Conservation (phyloP, 805 yeast genomes). For the Saccharomycopsis schoenii region DNA sequence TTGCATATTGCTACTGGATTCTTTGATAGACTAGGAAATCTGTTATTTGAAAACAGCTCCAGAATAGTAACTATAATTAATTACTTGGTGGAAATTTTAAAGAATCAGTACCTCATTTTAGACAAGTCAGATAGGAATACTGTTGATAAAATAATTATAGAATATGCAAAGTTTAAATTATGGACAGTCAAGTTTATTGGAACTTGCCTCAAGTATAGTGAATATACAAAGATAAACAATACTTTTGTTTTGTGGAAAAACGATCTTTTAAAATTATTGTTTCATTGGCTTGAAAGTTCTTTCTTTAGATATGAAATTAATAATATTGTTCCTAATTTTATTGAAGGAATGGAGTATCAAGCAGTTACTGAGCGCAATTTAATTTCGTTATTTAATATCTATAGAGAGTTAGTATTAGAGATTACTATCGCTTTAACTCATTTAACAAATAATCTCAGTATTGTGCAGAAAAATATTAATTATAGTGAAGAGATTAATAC, state of each 20-base stretch:
- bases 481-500: constrained; percentile 42
- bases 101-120: constrained; percentile 21
- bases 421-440: constrained; percentile 48
- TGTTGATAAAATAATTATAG: neutral
- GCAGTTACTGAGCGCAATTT: neutral
- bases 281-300: constrained; percentile 28
- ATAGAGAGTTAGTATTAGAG: constrained; percentile 40
- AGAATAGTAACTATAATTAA: constrained; percentile 1
- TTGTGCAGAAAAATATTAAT: constrained; percentile 48
- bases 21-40: neutral
- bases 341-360: neutral
- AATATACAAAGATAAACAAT: neutral
- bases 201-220: neutral
- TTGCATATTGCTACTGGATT: neutral
- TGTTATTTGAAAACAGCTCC: constrained; percentile 4
- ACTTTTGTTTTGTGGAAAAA: constrained; percentile 22
- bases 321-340: neutral
- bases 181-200: constrained; percentile 1
- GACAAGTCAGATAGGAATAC: constrained; percentile 6
- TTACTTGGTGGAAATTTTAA: constrained; percentile 7
- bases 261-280: constrained; percentile 26
- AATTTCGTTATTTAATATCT: neutral
- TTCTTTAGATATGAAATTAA: constrained; percentile 20
- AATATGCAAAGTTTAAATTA: constrained; percentile 1
- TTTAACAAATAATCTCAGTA: constrained; percentile 43